These are phyloP conservation scores for Nemania sp. DNA, from an alignment of 2,329 filamentous ascomycete species.

Conservation along the genomic window DNA sequence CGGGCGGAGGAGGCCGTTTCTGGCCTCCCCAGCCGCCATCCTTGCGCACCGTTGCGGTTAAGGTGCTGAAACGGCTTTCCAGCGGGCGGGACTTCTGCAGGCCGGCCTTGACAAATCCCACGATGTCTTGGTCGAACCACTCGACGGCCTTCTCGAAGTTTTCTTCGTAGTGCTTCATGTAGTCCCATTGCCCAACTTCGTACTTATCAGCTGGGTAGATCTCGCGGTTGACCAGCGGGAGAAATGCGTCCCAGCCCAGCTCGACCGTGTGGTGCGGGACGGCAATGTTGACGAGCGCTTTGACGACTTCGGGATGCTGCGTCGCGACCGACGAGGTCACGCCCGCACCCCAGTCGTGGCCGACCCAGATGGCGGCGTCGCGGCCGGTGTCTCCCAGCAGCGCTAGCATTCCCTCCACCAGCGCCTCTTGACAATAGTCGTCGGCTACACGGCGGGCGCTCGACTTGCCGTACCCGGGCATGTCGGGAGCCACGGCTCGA, in stretches of 20 bases:
- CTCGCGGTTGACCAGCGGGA: conserved; percentile 45
- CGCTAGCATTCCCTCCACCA: conserved; percentile 41
- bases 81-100: conserved; percentile 33
- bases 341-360: conserved; percentile 48
- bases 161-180: conserved; percentile 36
- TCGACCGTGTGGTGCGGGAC: conserved; percentile 49
- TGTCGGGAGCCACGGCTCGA: conserved; percentile 40
- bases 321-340: conserved; percentile 35
- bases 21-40: conserved; percentile 22
- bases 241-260: conserved; percentile 42
- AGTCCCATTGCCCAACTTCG: conserved; percentile 41
- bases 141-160: conserved; percentile 29
- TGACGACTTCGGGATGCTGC: conserved; percentile 35
- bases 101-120: conserved; percentile 13
- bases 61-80: conserved; percentile 28
- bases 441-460: conserved; percentile 36
- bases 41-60: conserved; percentile 12
- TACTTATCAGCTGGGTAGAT: conserved; percentile 50
- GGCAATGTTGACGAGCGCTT: conserved; percentile 35
- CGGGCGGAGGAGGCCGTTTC: conserved; percentile 1
- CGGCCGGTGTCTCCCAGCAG: conserved; percentile 40
- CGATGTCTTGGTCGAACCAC: conserved; percentile 27
- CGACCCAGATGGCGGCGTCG: conserved; percentile 50
- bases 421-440: conserved; percentile 39
- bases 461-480: conserved; percentile 44